A percentile compares a stretch with the other conserved stretches of the same genome.
These are phyloP conservation scores for Magnaporthiopsis poae DNA, from an alignment of 2,329 filamentous ascomycete genomes.

Conservation along the genomic window DNA sequence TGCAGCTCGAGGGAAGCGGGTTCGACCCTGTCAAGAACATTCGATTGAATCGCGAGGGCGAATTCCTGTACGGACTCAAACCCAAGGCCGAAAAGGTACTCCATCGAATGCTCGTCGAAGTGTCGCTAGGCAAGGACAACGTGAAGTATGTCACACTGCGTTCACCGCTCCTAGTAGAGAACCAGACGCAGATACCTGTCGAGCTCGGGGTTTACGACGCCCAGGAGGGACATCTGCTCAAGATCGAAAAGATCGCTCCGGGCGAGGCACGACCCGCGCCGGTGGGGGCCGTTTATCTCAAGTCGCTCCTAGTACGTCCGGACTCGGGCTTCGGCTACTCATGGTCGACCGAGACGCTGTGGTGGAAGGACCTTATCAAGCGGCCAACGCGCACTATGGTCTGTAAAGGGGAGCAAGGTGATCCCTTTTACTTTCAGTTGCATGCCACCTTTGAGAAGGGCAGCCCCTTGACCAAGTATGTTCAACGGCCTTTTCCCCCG, in stretches of 20 bases:
- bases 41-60: slow-evolving; percentile 85
- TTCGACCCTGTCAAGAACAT: slow-evolving; percentile 87
- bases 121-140: slow-evolving; percentile 83
- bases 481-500: slow-evolving; percentile 8
- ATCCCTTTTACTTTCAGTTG: slow-evolving; percentile 94
- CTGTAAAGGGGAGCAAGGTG: slow-evolving; percentile 75
- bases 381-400: slow-evolving; percentile 76
- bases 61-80: slow-evolving; percentile 77
- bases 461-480: slow-evolving; percentile 67
- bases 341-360: slow-evolving; percentile 82
- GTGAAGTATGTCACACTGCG: slow-evolving; percentile 96
- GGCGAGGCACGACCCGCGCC: slow-evolving; percentile 83
- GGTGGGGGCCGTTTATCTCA: slow-evolving; percentile 82
- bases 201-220: slow-evolving; percentile 86
- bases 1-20: slow-evolving; percentile 82
- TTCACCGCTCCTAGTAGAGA: slow-evolving; percentile 84
- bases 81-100: slow-evolving; percentile 77
- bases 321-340: slow-evolving; percentile 94
- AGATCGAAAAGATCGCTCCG: slow-evolving; percentile 94
- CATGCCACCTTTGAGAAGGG: slow-evolving; percentile 76
- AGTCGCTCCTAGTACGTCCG: slow-evolving; percentile 76
- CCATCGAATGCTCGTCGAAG: slow-evolving; percentile 84
- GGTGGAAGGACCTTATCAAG: slow-evolving; percentile 86
- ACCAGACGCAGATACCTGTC: slow-evolving; percentile 90
- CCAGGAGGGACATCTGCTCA: slow-evolving; percentile 78